Percentiles rank a stretch among this genome's conserved stretches.
These are phyloP conservation scores for Rozella allomycis DNA, from an alignment of 371 early-diverging fungal genomes.

Conservation along the genomic window DNA sequence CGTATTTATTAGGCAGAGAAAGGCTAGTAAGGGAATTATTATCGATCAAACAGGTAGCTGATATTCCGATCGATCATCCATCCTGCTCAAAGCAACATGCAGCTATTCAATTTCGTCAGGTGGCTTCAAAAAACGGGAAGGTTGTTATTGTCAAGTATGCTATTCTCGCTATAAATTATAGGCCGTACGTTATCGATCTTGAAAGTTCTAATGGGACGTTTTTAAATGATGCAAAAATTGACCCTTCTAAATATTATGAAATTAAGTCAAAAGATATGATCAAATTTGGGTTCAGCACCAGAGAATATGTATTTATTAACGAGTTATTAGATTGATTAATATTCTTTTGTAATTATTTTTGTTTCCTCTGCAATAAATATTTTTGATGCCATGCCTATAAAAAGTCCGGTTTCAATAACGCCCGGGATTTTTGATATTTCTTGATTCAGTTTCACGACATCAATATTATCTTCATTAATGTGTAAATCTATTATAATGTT, in stretches of 20 bases:
- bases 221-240: slow-evolving; percentile 53
- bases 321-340: no score
- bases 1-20: slow-evolving; percentile 71
- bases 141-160: slow-evolving; percentile 2
- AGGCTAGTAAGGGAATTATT: slow-evolving; percentile 30
- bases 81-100: slow-evolving; percentile 72
- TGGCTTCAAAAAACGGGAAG: slow-evolving; percentile 9
- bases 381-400: slow-evolving; percentile 64
- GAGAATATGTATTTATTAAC: slow-evolving; percentile 72
- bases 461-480: slow-evolving; percentile 39
- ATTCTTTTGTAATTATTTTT: no score
- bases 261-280: slow-evolving; percentile 53
- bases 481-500: slow-evolving; percentile 72
- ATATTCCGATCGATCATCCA: slow-evolving; percentile 72
- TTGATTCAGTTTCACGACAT: slow-evolving; percentile 26
- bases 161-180: slow-evolving; percentile 2
- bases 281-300: slow-evolving; percentile 63
- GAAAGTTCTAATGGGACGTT: slow-evolving; percentile 74
- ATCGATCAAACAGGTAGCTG: slow-evolving; percentile 37
- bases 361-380: no score
- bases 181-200: slow-evolving; percentile 82
- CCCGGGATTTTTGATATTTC: slow-evolving; percentile 51
- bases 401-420: slow-evolving; percentile 75
- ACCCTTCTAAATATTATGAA: slow-evolving; percentile 55
- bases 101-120: slow-evolving; percentile 55